Evolutionary conservation across 1,284 basidiomycete species (phyloP), one percentile per base, ranked within the genome.

Genomic region (Malassezia obtusa): DNA sequence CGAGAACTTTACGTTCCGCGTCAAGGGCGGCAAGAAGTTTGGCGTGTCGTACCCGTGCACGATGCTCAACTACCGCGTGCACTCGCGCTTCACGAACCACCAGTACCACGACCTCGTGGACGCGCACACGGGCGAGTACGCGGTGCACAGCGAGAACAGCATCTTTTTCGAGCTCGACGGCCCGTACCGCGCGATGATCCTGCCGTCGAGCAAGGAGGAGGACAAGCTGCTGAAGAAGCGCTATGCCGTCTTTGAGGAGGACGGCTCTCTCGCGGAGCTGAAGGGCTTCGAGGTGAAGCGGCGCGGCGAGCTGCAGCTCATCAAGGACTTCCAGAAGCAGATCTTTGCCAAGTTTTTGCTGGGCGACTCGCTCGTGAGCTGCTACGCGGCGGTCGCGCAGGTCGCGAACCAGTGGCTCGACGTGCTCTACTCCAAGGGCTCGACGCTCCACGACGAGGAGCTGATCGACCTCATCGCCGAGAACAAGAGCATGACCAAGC

Each of bases 161-260:
- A 99, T 99, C 76, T 99, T 98, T 78, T 98, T 99, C 78, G 94
- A 99, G 75, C 80, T 99, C 52, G 94, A 99, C 69, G 94, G 94
- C 1, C 94, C 94, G 0, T 98, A 98, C 78, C 88, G 84, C 64
- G 94, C 94, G 7, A 99, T 99, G 94, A 96, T 98, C 65, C 80
- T 99, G 25, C 94, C 94, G 2, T 94, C 90, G 7, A 98, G 92
- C 3, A 99, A 99, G 71, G 94, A 99, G 76, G 94, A 99, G 76
- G 94, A 98, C 76, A 99, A 98, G 74, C 75, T 99, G 60, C 78
- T 99, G 67, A 99, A 99, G 80, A 99, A 99, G 76, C 87, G 94
- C 44, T 99, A 98, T 67, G 94, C 94, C 4, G 94, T 99, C n/a
- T 98, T 98, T 79, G 92, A 98, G 68, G 87, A 90, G 61, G 92